phyloP scores from a whole-genome alignment of 2,329 filamentous ascomycete genomes.

The Venturia asperata region DNA sequence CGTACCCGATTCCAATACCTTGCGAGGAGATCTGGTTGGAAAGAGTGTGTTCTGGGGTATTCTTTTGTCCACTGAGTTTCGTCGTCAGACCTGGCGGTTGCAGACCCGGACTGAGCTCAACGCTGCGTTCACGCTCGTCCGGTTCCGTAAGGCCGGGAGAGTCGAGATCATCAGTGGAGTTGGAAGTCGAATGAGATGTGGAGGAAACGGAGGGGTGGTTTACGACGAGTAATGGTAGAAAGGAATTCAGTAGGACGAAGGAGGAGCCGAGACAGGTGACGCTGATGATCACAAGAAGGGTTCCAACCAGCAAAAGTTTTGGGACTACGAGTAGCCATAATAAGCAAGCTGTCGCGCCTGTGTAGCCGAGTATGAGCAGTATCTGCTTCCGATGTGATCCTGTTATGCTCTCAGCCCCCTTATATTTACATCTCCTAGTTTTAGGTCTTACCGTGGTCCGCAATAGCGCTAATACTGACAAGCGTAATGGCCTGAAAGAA shows the following conservation, averaged over 20 bases:
- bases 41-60: conserved; percentile 61
- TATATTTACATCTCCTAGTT: not conserved
- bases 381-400: conserved; percentile 71
- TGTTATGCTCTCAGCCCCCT: conserved; percentile 21
- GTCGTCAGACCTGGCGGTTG: not conserved
- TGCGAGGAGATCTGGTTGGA: conserved; percentile 82
- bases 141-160: conserved; percentile 3
- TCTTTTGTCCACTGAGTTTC: conserved; percentile 11
- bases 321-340: conserved; percentile 70
- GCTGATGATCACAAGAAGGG: conserved; percentile 71
- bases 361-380: conserved; percentile 69
- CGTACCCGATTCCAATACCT: conserved; percentile 85
- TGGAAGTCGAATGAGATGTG: not conserved
- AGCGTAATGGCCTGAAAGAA: conserved; percentile 79
- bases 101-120: conserved; percentile 1
- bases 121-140: not conserved
- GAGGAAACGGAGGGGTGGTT: conserved; percentile 55
- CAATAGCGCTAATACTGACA: conserved; percentile 85
- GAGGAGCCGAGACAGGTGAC: conserved; percentile 92
- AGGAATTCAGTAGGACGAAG: conserved; percentile 91
- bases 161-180: not conserved
- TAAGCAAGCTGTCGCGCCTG: conserved; percentile 71
- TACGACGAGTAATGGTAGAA: conserved; percentile 77
- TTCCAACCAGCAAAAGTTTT: conserved; percentile 68
- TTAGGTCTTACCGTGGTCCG: conserved; percentile 65